Evolutionary conservation across 2,329 filamentous ascomycete genomes (phyloP).

Genomic region (Lomentospora prolificans): DNA sequence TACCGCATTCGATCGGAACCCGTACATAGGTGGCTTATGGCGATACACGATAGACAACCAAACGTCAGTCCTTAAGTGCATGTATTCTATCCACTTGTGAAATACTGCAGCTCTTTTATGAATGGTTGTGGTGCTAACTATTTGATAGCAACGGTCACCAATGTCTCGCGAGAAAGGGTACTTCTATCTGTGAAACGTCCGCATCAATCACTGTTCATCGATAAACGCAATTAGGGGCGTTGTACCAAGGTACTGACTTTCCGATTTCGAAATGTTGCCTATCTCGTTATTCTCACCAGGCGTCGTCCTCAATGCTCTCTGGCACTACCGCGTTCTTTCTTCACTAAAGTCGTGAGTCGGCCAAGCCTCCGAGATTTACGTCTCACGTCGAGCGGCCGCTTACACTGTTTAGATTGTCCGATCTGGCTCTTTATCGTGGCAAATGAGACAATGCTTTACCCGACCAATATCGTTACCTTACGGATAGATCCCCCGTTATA

Average conservation of each 20-base stretch:
- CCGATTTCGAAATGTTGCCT: background rate
- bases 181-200: too few species aligned
- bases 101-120: background rate
- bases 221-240: too few species aligned
- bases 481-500: constrained; percentile 16
- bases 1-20: constrained; percentile 30
- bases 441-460: too few species aligned
- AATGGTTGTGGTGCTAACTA: constrained; percentile 1
- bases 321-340: too few species aligned
- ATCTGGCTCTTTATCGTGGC: background rate
- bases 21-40: constrained; percentile 33
- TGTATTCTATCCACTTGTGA: constrained; percentile 9
- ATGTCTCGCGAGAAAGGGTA: constrained; percentile 23
- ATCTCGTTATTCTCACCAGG: too few species aligned
- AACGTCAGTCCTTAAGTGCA: constrained; percentile 26
- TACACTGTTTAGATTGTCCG: constrained; percentile 20
- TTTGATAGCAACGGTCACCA: constrained; percentile 18
- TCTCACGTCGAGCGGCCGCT: constrained; percentile 29
- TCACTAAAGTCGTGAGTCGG: constrained; percentile 21
- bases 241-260: constrained; percentile 6
- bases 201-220: too few species aligned
- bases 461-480: background rate
- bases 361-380: constrained; percentile 27
- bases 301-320: too few species aligned
- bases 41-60: constrained; percentile 27